phyloP scores from a whole-genome alignment of 768 basidiomycete species.

The Ramaria rubella region DNA sequence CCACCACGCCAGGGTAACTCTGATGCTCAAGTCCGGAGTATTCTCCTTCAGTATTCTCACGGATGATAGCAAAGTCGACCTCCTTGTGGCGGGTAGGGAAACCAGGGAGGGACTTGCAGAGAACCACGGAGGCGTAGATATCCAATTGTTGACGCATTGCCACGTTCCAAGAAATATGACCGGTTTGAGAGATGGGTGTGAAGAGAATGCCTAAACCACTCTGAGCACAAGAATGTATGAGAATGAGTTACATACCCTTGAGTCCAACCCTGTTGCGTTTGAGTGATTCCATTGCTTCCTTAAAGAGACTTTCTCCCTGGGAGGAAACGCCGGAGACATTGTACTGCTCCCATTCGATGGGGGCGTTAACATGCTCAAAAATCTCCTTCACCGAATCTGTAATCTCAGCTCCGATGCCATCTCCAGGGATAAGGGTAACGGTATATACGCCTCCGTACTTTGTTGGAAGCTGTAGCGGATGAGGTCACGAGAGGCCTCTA shows the following conservation, averaged over 20 bases:
- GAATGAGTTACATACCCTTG: constrained; percentile 59
- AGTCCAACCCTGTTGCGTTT: constrained; percentile 96
- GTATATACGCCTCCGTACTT: constrained; percentile 94
- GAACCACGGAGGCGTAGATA: constrained; percentile 96
- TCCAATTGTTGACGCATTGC: constrained; percentile 99
- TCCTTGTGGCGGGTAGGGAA: constrained; percentile 93
- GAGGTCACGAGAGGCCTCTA: neutral
- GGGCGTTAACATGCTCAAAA: constrained; percentile 94
- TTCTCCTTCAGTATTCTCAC: constrained; percentile 99
- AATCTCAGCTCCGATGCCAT: constrained; percentile 96
- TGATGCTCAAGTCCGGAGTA: constrained; percentile 98
- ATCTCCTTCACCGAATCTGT: constrained; percentile 99
- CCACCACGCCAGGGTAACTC: constrained; percentile 97
- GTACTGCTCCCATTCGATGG: constrained; percentile 99
- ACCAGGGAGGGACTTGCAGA: constrained; percentile 97
- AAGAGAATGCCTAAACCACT: constrained; percentile 79
- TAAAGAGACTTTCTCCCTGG: constrained; percentile 91
- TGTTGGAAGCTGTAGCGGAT: constrained; percentile 56
- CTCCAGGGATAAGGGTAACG: constrained; percentile 95
- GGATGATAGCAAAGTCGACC: constrained; percentile 98
- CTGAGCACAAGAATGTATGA: neutral
- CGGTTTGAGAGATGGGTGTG: constrained; percentile 93
- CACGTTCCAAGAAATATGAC: constrained; percentile 99
- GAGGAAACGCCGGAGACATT: constrained; percentile 95
- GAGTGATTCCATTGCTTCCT: constrained; percentile 95